Conservation (phyloP, 306 rosid species). For the Cicer cuneatum region DNA sequence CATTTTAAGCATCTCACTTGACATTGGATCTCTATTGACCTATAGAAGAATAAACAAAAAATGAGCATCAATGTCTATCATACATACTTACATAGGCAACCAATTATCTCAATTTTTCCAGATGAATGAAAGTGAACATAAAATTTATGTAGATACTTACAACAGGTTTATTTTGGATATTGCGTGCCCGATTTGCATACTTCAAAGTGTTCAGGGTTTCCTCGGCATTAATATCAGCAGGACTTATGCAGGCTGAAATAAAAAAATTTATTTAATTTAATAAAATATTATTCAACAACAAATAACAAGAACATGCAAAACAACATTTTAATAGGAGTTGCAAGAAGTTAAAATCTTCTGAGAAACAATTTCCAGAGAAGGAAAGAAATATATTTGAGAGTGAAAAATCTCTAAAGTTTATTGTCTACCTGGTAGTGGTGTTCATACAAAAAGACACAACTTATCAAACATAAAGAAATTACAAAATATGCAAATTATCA, state of each 20-base stretch:
- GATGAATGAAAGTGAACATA: conserved; percentile 24
- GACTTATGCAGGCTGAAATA: conserved; percentile 91
- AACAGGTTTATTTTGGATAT: conserved; percentile 89
- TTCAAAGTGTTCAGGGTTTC: conserved; percentile 97
- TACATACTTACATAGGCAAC: conserved; percentile 24
- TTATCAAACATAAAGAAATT: conserved; percentile 18
- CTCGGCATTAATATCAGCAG: conserved; percentile 98
- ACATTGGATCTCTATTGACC: conserved; percentile 97
- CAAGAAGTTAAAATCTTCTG: conserved; percentile 30
- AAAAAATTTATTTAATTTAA: conserved; percentile 20
- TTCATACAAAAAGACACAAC: conserved; percentile 14
- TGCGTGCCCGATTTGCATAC: conserved; percentile 97
- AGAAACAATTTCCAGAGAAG: conserved; percentile 23
- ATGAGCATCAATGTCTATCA: conserved; percentile 33
- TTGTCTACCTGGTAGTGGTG: conserved; percentile 17
- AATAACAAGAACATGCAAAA: background rate
- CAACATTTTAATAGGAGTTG: conserved; percentile 28
- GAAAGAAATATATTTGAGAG: background rate
- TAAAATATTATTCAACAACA: conserved; percentile 20
- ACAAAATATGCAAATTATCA: background rate
- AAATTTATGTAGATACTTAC: conserved; percentile 60
- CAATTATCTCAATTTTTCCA: conserved; percentile 34
- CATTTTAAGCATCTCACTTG: conserved; percentile 94
- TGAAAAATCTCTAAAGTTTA: conserved; percentile 19
- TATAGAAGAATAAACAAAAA: conserved; percentile 47